Evolutionary conservation across 2,329 filamentous ascomycete genomes (phyloP).

Genomic region (Coniosporium tulheliwenetii): DNA sequence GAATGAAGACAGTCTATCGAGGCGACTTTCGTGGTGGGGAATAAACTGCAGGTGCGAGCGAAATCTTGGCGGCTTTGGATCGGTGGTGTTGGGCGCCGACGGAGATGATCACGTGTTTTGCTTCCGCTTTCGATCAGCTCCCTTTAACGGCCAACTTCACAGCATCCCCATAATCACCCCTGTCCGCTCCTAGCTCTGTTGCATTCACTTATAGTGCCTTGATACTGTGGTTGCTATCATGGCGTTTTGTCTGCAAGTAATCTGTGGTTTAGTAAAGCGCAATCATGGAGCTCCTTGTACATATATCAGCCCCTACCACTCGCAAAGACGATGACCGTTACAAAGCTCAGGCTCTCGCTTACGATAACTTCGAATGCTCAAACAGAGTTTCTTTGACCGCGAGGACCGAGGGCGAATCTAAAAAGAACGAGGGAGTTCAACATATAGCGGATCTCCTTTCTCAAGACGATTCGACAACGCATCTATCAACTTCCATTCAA

Average conservation of each 20-base stretch:
- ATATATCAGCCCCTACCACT: conserved; percentile 27
- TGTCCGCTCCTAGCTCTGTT: not conserved
- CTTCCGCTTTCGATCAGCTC: not conserved
- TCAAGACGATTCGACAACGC: not conserved
- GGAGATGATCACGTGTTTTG: not conserved
- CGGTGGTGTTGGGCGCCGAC: not conserved
- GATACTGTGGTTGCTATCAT: not conserved
- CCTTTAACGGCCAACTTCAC: not conserved
- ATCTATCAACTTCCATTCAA: not conserved
- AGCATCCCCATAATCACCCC: not conserved
- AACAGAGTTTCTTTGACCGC: conserved; percentile 1
- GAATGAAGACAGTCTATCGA: not conserved
- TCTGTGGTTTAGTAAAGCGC: not conserved
- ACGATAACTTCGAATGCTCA: conserved; percentile 18
- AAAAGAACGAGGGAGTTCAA: not conserved
- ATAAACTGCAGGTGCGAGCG: conserved; percentile 1
- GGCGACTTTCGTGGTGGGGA: conserved; percentile 1
- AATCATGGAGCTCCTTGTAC: conserved; percentile 25
- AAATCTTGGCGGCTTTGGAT: conserved; percentile 4
- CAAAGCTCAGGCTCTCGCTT: conserved; percentile 22
- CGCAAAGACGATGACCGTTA: conserved; percentile 25
- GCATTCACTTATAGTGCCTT: not conserved
- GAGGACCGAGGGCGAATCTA: not conserved
- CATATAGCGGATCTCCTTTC: not conserved
- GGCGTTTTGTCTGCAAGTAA: not conserved